Conservation (phyloP, 2,329 filamentous ascomycete genomes). For the Rutstroemia sp. region DNA sequence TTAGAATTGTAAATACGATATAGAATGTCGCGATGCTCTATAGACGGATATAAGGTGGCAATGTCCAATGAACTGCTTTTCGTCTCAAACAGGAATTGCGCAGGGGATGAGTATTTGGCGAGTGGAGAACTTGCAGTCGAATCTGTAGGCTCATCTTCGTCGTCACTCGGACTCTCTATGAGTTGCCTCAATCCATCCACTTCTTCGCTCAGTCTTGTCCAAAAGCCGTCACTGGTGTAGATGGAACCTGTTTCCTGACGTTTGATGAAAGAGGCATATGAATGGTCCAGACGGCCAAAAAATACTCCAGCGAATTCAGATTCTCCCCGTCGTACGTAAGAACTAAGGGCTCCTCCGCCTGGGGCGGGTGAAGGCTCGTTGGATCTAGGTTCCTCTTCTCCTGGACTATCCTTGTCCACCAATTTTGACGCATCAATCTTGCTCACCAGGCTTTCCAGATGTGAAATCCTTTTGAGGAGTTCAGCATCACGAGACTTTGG, state of each 20-base stretch:
- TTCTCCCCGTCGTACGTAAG: too few relatives aligned
- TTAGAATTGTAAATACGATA: conserved; percentile 1
- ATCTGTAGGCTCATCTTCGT: conserved; percentile 2
- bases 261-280: conserved; percentile 6
- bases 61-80: neutral
- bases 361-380: conserved; percentile 1
- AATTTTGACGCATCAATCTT: conserved; percentile 7
- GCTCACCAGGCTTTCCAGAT: conserved; percentile 10
- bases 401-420: neutral
- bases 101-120: conserved; percentile 4
- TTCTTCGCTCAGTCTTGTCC: conserved; percentile 9
- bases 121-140: neutral
- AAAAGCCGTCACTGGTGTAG: conserved; percentile 6
- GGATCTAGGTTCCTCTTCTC: neutral
- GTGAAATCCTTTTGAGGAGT: conserved; percentile 10
- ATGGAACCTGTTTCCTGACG: conserved; percentile 4
- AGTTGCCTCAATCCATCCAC: conserved; percentile 8
- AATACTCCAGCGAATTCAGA: neutral
- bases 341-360: neutral
- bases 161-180: conserved; percentile 4
- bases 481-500: conserved; percentile 9
- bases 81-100: conserved; percentile 2
- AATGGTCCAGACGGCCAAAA: conserved; percentile 1
- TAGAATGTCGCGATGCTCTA: neutral
- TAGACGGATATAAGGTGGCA: neutral